phyloP scores from a whole-genome alignment of 805 yeast species.

The Schwanniomyces vanrijiae region DNA sequence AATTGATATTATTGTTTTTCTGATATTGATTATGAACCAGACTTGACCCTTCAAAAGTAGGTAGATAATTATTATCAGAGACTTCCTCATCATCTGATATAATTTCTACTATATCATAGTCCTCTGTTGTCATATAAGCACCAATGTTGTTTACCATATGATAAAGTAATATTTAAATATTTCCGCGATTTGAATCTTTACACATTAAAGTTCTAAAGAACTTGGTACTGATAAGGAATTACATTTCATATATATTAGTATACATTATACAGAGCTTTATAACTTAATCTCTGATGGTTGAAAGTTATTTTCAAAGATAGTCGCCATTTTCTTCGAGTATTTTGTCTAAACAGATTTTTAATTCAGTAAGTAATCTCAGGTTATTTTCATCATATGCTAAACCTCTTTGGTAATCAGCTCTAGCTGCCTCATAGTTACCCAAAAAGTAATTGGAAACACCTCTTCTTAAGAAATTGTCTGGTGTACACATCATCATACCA shows the following conservation, averaged over 20 bases:
- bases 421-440: conserved; percentile 62
- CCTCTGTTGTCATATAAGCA: conserved; percentile 1
- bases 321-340: conserved; percentile 65
- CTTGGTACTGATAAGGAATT: not conserved
- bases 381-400: conserved; percentile 60
- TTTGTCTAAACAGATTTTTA: conserved; percentile 45
- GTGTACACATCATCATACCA: conserved; percentile 55
- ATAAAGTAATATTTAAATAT: not conserved
- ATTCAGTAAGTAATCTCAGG: conserved; percentile 47
- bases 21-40: not conserved
- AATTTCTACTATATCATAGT: conserved; percentile 6
- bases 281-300: not conserved
- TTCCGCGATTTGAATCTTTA: not conserved
- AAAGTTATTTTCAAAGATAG: conserved; percentile 14
- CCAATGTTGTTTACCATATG: not conserved
- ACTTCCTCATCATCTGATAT: conserved; percentile 10
- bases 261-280: not conserved
- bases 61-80: not conserved
- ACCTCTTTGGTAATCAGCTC: conserved; percentile 71
- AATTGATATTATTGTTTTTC: not conserved
- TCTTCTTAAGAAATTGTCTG: conserved; percentile 73
- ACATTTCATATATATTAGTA: not conserved
- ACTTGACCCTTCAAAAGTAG: not conserved
- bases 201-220: not conserved
- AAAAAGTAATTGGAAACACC: conserved; percentile 63